Conservation (phyloP, 2,329 filamentous ascomycete genomes). For the Chaetomiaceae sp. region DNA sequence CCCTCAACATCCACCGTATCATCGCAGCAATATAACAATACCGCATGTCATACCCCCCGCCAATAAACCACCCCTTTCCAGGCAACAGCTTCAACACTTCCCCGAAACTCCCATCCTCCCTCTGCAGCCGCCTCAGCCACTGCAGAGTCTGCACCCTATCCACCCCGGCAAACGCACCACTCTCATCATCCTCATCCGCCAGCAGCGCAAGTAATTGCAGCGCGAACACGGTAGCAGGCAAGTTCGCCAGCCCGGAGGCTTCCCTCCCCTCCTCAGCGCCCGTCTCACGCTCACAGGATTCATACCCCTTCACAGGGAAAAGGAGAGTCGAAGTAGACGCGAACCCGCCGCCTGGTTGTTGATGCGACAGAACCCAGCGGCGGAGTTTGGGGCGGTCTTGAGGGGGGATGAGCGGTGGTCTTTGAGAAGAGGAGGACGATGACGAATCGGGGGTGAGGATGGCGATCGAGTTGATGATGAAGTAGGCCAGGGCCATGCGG, state of each 20-base stretch:
- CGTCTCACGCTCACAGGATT: slow-evolving; percentile 26
- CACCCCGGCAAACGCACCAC: slow-evolving; percentile 56
- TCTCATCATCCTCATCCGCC: slow-evolving; percentile 36
- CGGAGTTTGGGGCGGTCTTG: slow-evolving; percentile 44
- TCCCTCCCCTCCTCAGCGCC: slow-evolving; percentile 38
- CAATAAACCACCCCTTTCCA: slow-evolving; percentile 44
- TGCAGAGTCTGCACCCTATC: slow-evolving; percentile 61
- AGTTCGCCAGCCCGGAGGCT: slow-evolving; percentile 55
- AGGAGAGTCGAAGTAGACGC: slow-evolving; percentile 73
- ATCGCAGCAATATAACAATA: slow-evolving; percentile 82
- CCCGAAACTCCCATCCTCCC: slow-evolving; percentile 84
- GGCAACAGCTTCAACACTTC: slow-evolving; percentile 61
- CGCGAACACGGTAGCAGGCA: slow-evolving; percentile 87
- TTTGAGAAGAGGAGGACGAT: slow-evolving; percentile 30
- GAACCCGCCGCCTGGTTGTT: slow-evolving; percentile 84
- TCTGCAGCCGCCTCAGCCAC: slow-evolving; percentile 75
- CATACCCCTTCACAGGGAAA: slow-evolving; percentile 33
- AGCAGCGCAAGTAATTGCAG: slow-evolving; percentile 63
- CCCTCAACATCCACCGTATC: slow-evolving; percentile 76
- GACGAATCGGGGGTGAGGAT: slow-evolving; percentile 69
- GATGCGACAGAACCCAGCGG: slow-evolving; percentile 82
- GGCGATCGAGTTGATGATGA: slow-evolving; percentile 81
- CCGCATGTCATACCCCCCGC: slow-evolving; percentile 78
- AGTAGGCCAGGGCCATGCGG: slow-evolving; percentile 84
- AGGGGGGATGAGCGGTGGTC: slow-evolving; percentile 38